These are phyloP conservation scores for Backusella tarrabulga DNA, from an alignment of 192 early-diverging fungal species.

Conservation along the genomic window DNA sequence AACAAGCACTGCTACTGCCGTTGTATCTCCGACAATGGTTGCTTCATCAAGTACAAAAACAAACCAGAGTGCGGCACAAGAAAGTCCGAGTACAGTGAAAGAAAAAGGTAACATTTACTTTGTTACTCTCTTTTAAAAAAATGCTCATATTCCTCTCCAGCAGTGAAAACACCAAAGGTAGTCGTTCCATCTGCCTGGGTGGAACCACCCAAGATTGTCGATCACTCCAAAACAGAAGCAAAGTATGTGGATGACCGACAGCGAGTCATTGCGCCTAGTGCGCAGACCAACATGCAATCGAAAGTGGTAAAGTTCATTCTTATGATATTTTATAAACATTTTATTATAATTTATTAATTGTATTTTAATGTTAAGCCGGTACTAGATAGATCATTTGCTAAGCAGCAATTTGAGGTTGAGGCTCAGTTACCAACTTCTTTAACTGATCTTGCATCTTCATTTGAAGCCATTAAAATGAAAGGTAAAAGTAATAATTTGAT, in stretches of 20 bases:
- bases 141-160: neutral
- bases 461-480: constrained; percentile 51
- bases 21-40: neutral
- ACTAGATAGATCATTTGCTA: neutral
- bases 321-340: too few species aligned
- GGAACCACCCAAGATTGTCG: constrained; percentile 37
- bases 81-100: constrained; percentile 5
- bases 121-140: too few species aligned
- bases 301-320: neutral
- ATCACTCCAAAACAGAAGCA: constrained; percentile 16
- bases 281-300: neutral
- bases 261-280: constrained; percentile 4
- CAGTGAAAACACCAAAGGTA: neutral
- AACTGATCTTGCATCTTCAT: constrained; percentile 54
- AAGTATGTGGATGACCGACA: constrained; percentile 17
- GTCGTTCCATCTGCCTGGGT: constrained; percentile 28
- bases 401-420: constrained; percentile 22
- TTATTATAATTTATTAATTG: too few species aligned
- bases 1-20: neutral
- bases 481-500: constrained; percentile 21
- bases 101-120: constrained; percentile 21
- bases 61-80: constrained; percentile 20
- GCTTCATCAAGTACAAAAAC: constrained; percentile 14
- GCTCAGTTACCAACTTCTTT: constrained; percentile 50
- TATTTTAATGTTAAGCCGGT: neutral